phyloP scores from a whole-genome alignment of 495 filamentous ascomycete species.

The Extremus antarcticus region DNA sequence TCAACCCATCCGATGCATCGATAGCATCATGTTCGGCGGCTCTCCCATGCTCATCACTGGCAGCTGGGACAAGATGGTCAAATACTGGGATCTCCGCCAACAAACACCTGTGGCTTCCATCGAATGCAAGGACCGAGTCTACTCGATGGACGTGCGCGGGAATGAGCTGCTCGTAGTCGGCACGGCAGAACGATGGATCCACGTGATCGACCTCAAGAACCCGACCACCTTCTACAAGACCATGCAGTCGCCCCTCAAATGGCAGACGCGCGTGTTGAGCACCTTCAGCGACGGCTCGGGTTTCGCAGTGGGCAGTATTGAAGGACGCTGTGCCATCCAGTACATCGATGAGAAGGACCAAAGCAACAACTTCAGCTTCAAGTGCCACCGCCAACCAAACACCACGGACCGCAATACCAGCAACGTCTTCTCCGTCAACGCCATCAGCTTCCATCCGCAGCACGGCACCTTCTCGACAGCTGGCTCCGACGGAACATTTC shows the following conservation, averaged over 20 bases:
- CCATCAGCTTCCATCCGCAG: constrained; percentile 77
- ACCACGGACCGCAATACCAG: constrained; percentile 46
- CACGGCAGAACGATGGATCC: constrained; percentile 80
- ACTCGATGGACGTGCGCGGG: constrained; percentile 73
- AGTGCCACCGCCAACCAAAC: constrained; percentile 75
- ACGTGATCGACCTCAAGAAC: constrained; percentile 71
- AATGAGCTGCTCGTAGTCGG: constrained; percentile 63
- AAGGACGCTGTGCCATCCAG: constrained; percentile 81
- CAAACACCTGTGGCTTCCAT: constrained; percentile 51
- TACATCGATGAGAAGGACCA: constrained; percentile 81
- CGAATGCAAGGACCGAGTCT: constrained; percentile 67
- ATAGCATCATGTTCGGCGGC: constrained; percentile 56
- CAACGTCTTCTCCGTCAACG: constrained; percentile 82
- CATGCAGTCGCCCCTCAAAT: constrained; percentile 72
- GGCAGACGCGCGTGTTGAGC: constrained; percentile 76
- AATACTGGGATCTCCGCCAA: constrained; percentile 84
- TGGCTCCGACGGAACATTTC: constrained; percentile 78
- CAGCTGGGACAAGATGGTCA: constrained; percentile 91
- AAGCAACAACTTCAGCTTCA: constrained; percentile 78
- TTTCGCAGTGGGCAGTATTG: constrained; percentile 80
- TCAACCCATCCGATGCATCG: constrained; percentile 63
- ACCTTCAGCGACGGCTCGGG: constrained; percentile 76
- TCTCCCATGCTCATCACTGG: constrained; percentile 68
- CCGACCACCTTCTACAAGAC: constrained; percentile 72
- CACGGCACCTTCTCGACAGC: constrained; percentile 87